Evolutionary conservation across 2,329 filamentous ascomycete species (phyloP).

Genomic region (Fusarium decemcellulare): DNA sequence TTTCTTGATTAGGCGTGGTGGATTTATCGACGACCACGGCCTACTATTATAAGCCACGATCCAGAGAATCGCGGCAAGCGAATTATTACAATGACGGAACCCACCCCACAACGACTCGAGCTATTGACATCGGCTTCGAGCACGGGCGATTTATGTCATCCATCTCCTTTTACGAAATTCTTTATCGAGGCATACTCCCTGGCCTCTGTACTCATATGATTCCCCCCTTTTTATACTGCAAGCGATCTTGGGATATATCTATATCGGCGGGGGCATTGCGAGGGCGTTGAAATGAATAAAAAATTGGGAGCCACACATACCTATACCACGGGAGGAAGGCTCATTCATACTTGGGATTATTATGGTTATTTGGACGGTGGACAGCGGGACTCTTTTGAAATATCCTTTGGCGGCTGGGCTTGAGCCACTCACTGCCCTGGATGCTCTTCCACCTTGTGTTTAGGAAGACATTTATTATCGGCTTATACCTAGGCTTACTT

Average conservation of each 20-base stretch:
- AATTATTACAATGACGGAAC: not conserved
- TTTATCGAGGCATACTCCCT: slow-evolving; percentile 11
- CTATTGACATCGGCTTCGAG: not conserved
- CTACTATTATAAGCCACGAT: slow-evolving; percentile 16
- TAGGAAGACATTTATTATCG: slow-evolving; percentile 18
- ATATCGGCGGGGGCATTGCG: slow-evolving; percentile 34
- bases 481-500: slow-evolving; percentile 16
- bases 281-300: slow-evolving; percentile 37
- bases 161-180: slow-evolving; percentile 10
- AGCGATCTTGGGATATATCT: slow-evolving; percentile 12
- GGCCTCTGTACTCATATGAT: slow-evolving; percentile 39
- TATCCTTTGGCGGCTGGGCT: not conserved
- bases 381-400: slow-evolving; percentile 12
- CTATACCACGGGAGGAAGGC: no score
- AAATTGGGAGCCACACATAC: no score
- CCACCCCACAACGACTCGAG: not conserved
- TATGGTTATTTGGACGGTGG: not conserved
- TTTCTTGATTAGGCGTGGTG: slow-evolving; percentile 13
- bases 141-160: not conserved
- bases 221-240: slow-evolving; percentile 29
- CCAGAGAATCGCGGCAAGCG: slow-evolving; percentile 4
- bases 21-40: not conserved
- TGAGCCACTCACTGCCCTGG: not conserved
- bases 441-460: not conserved
- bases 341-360: no score